These are phyloP conservation scores for Immersiella caudata DNA, from an alignment of 495 filamentous ascomycete genomes.

Conservation along the genomic window DNA sequence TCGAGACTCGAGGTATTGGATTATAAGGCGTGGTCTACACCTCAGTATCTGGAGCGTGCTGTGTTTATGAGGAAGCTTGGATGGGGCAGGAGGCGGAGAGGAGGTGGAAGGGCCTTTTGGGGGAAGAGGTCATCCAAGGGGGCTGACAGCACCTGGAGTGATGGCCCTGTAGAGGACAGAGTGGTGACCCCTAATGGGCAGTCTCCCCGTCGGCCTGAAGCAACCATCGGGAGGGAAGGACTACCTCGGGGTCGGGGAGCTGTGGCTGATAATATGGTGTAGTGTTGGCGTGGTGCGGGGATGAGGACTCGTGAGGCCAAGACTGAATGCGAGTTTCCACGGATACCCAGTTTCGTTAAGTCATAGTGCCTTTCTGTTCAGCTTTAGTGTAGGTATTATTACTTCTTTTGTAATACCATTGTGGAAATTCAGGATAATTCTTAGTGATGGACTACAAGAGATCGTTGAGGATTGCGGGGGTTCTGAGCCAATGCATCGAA, in stretches of 20 bases:
- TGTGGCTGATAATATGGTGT: not conserved
- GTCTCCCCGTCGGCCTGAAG: not conserved
- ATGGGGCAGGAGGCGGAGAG: slow-evolving; percentile 11
- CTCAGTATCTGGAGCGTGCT: slow-evolving; percentile 5
- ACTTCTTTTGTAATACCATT: no score
- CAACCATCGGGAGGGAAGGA: not conserved
- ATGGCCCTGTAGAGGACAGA: not conserved
- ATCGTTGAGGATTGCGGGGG: no score
- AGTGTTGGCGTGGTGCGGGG: not conserved
- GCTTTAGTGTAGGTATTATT: no score
- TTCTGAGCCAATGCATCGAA: no score
- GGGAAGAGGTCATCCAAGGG: not conserved
- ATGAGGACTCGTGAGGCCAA: not conserved
- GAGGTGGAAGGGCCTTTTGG: not conserved
- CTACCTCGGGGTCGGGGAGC: not conserved
- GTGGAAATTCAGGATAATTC: no score
- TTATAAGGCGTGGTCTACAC: not conserved
- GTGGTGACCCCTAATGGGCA: not conserved
- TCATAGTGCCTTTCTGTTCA: no score
- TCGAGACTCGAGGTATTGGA: slow-evolving; percentile 13
- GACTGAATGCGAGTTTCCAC: no score
- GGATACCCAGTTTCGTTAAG: no score
- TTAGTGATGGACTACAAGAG: no score
- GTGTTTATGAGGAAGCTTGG: slow-evolving; percentile 16
- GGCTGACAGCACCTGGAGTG: not conserved